Base-by-base conservation (phyloP, 2,329 filamentous ascomycete species). In the Tolypocladium inflatum region DNA sequence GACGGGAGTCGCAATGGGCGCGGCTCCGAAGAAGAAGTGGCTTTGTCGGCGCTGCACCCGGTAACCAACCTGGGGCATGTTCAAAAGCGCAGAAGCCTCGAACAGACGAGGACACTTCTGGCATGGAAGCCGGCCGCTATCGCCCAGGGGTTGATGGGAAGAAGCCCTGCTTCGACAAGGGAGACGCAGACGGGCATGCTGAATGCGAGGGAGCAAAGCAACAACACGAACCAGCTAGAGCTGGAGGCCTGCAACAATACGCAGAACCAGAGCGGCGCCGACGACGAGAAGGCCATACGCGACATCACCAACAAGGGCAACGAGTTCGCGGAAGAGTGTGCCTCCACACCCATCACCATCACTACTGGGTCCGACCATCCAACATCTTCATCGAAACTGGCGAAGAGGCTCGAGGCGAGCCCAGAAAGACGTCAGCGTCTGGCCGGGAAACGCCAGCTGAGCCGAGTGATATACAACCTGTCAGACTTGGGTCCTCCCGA, bases 311-410 rank as follows among this genome's bases (percentile, higher is more conserved):
- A 59, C 55, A 68, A 62, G 53, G 57, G 56, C 57, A 57, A 62
- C 55, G 57, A 66, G 55, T 60, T 58, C 57, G 63, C 55, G 63
- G 62, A 23, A 42, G 64, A 61, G 65, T 80, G 62, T 83, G 81
- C 64, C 63, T 83, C 59, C 82, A 85, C 67, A 82, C 78, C 62
- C 82, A 85, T 64, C 81, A 85, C 64, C 82, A 85, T 68, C 82
- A 85, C 71, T 85, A 84, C 73, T 84, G 82, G 82, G 61, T 78
- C 62, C 72, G 73, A 58, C 71, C 75, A 42, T 67, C 59, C 23
- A 57, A 52, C 21, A 60, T 67, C 59, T 57, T 64, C 9, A 57
- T 62, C 53, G 57, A 65, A 17, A 58, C 61, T 30, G 30, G 51
- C 50, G 52, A 41, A 55, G 38, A 41, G 30, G 13, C 39, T 42